Conservation (phyloP, 1,139 yeast species). For the Suhomyces bokatorum region DNA sequence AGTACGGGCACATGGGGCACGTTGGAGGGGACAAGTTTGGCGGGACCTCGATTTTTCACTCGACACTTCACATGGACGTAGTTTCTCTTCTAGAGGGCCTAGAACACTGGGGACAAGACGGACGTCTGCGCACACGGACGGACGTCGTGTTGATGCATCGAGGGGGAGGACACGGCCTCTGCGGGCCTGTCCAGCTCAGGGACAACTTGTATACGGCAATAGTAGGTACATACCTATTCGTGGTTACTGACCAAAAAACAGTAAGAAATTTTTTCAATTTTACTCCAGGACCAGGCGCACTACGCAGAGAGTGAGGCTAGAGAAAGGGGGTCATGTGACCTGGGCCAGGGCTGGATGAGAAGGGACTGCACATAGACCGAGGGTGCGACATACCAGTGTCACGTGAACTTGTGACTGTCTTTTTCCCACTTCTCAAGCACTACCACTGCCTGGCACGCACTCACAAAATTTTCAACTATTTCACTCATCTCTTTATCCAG, state of each 20-base stretch:
- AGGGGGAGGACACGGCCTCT: too few species aligned
- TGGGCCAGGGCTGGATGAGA: not conserved
- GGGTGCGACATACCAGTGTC: conserved; percentile 5
- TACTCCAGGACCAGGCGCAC: conserved; percentile 12
- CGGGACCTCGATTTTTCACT: not conserved
- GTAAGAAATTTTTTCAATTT: conserved; percentile 16
- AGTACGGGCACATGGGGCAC: conserved; percentile 16
- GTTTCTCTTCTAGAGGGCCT: not conserved
- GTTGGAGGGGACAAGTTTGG: not conserved
- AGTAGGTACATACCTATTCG: conserved; percentile 17
- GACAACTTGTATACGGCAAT: not conserved
- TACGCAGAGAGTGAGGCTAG: conserved; percentile 5
- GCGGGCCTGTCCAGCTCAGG: too few species aligned
- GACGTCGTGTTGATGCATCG: too few species aligned
- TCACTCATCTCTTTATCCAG: conserved; percentile 32
- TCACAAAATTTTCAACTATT: conserved; percentile 12
- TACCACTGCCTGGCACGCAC: conserved; percentile 1
- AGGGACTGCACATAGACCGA: not conserved
- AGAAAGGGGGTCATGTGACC: not conserved
- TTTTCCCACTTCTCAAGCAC: conserved; percentile 5
- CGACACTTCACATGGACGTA: too few species aligned
- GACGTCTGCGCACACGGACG: not conserved
- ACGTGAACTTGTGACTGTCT: conserved; percentile 15
- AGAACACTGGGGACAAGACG: not conserved
- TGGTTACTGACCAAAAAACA: conserved; percentile 16